phyloP scores from a whole-genome alignment of 192 early-diverging fungal genomes.

The Thamnidium elegans region DNA sequence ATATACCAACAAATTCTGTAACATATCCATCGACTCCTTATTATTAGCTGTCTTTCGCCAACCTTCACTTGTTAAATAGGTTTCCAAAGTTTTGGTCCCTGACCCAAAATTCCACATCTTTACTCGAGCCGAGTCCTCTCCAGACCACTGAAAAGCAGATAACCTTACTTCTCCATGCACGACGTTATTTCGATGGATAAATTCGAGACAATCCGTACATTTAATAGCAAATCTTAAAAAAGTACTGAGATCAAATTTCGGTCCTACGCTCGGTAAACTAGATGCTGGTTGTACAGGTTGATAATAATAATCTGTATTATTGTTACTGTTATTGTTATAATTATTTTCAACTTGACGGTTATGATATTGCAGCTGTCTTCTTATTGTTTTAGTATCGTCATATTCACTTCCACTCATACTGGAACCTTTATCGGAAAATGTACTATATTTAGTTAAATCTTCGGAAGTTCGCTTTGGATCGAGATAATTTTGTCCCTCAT shows the following conservation, averaged over 20 bases:
- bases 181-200: slow-evolving; percentile 28
- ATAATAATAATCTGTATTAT: neutral
- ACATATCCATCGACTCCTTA: slow-evolving; percentile 19
- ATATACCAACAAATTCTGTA: slow-evolving; percentile 19
- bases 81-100: slow-evolving; percentile 16
- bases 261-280: neutral
- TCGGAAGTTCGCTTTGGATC: no score
- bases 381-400: neutral
- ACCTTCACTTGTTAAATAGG: slow-evolving; percentile 26
- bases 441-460: neutral
- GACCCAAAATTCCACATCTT: slow-evolving; percentile 28
- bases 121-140: slow-evolving; percentile 17
- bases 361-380: neutral
- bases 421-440: neutral
- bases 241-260: slow-evolving; percentile 25
- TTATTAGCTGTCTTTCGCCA: slow-evolving; percentile 24
- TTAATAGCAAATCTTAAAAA: slow-evolving; percentile 34
- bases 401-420: slow-evolving; percentile 4
- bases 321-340: neutral
- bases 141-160: slow-evolving; percentile 27
- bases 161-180: slow-evolving; percentile 32
- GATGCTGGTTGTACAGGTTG: neutral
- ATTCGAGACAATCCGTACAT: slow-evolving; percentile 31
- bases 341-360: neutral
- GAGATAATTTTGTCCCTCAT: slow-evolving; percentile 20